phyloP scores from a whole-genome alignment of 2,329 filamentous ascomycete species.

The Ceratocystis lukuohia region DNA sequence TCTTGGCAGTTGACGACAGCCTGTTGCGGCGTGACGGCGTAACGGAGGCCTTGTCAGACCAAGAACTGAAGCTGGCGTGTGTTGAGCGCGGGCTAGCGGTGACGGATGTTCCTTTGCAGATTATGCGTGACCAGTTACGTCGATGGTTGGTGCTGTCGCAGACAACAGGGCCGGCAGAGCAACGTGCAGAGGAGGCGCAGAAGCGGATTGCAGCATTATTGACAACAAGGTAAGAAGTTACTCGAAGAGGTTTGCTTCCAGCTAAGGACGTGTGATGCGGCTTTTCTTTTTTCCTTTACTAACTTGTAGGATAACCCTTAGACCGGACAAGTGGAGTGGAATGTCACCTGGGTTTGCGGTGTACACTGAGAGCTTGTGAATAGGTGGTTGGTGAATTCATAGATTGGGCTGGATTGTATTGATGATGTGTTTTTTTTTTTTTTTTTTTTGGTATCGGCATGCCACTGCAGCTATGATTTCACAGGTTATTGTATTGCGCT shows the following conservation, averaged over 20 bases:
- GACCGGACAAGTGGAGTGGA: conserved; percentile 5
- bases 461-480: neutral
- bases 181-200: conserved; percentile 26
- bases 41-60: conserved; percentile 40
- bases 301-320: neutral
- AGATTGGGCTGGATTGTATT: neutral
- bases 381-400: neutral
- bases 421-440: neutral
- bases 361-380: neutral
- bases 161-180: conserved; percentile 24
- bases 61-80: conserved; percentile 58
- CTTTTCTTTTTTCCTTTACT: too few species aligned
- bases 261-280: too few species aligned
- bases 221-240: conserved; percentile 29
- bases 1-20: conserved; percentile 56
- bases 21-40: conserved; percentile 54
- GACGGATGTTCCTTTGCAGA: conserved; percentile 41
- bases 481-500: neutral
- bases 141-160: conserved; percentile 38
- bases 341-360: conserved; percentile 8
- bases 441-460: neutral
- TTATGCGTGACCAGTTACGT: conserved; percentile 36
- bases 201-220: conserved; percentile 30
- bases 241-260: too few species aligned
- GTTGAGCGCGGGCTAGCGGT: conserved; percentile 53